phyloP scores from a whole-genome alignment of 257 asterid species.

The Cordia subcordata region DNA sequence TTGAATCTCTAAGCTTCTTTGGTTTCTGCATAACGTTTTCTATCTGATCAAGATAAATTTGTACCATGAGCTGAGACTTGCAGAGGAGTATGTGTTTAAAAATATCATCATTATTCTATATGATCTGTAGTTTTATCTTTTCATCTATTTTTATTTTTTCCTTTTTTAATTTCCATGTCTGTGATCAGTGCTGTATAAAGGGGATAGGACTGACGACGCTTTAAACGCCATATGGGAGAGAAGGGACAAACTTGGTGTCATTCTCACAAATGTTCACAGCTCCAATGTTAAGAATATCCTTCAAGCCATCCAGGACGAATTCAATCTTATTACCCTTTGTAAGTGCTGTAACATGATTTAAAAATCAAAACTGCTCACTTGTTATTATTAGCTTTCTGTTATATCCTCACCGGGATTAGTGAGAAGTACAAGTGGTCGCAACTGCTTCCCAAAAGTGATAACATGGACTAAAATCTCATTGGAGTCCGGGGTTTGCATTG shows the following conservation, averaged over 20 bases:
- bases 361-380: no score
- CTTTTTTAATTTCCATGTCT: not conserved
- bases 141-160: no score
- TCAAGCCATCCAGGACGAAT: constrained; percentile 22
- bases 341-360: constrained; percentile 20
- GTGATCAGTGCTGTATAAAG: constrained; percentile 54
- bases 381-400: no score
- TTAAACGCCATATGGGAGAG: constrained; percentile 34
- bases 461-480: no score
- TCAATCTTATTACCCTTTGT: constrained; percentile 37
- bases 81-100: not conserved
- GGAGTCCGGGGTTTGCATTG: no score
- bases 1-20: not conserved
- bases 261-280: constrained; percentile 52
- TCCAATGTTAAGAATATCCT: constrained; percentile 33
- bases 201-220: constrained; percentile 36
- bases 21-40: no score
- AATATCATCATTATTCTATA: no score
- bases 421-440: no score
- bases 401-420: no score
- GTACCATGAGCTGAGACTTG: constrained; percentile 1
- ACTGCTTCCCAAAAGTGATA: no score
- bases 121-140: no score
- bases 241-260: constrained; percentile 33
- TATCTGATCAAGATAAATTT: not conserved